Conservation (phyloP, 306 rosid species). For the Vachellia pachyceras region DNA sequence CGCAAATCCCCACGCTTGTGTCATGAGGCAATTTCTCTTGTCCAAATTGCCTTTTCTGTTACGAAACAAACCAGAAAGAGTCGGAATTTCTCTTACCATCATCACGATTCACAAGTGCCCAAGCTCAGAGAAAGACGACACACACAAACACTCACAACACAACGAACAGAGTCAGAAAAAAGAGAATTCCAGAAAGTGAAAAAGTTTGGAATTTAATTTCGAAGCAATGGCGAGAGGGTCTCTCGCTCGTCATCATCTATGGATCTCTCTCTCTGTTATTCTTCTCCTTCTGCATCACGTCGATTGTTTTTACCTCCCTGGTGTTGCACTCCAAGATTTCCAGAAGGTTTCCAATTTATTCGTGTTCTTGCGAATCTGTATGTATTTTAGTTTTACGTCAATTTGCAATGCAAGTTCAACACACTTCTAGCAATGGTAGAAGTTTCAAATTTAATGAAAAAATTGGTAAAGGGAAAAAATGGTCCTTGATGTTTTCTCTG, state of each 20-base stretch:
- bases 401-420: background rate
- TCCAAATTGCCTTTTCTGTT: conserved; percentile 3
- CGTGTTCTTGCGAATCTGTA: background rate
- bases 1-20: conserved; percentile 30
- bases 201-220: conserved; percentile 55
- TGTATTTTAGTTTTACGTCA: conserved; percentile 22
- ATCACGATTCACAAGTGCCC: background rate
- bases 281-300: conserved; percentile 48
- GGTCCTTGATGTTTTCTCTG: no score
- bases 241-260: conserved; percentile 63
- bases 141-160: background rate
- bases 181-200: conserved; percentile 12
- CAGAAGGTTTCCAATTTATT: conserved; percentile 43
- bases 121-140: background rate
- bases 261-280: conserved; percentile 56
- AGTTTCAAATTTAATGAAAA: background rate
- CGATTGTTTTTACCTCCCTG: conserved; percentile 80
- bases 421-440: background rate
- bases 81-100: background rate
- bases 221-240: conserved; percentile 74
- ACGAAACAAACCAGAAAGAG: background rate
- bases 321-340: conserved; percentile 86
- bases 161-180: background rate
- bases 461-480: no score
- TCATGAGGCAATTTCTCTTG: background rate